phyloP scores from a whole-genome alignment of 2,329 filamentous ascomycete species.

The Orbilia quercus region DNA sequence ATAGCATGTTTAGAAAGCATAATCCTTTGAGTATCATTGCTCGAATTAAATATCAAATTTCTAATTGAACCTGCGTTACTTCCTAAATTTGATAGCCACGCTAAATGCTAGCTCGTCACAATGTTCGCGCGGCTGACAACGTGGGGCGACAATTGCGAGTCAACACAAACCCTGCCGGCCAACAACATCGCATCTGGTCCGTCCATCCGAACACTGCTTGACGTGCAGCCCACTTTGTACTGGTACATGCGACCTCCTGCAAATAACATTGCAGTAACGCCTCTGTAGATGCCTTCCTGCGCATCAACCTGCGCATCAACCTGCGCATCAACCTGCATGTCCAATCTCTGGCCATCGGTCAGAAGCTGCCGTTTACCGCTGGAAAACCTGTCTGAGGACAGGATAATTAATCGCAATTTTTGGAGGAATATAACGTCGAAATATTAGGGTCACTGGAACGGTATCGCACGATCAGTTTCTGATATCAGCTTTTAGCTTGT shows the following conservation, averaged over 20 bases:
- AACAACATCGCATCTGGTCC: not conserved
- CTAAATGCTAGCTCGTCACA: not conserved
- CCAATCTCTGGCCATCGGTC: conserved; percentile 24
- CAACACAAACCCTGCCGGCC: not conserved
- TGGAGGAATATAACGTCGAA: not conserved
- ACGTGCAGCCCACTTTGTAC: conserved; percentile 26
- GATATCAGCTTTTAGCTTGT: conserved; percentile 45
- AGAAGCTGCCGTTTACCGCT: conserved; percentile 37
- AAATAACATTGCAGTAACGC: conserved; percentile 28
- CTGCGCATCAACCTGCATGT: conserved; percentile 14
- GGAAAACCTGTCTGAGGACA: conserved; percentile 8
- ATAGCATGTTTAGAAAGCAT: too few relatives aligned
- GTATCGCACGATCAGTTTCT: conserved; percentile 19
- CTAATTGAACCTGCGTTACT: too few relatives aligned
- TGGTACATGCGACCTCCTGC: conserved; percentile 20
- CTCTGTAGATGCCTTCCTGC: conserved; percentile 41
- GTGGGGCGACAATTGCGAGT: not conserved
- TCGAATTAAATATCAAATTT: too few relatives aligned
- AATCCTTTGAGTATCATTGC: too few relatives aligned
- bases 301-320: conserved; percentile 28
- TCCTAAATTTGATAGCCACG: too few relatives aligned
- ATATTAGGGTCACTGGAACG: conserved; percentile 5
- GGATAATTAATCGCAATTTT: conserved; percentile 25
- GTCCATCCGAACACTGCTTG: not conserved
- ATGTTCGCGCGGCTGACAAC: not conserved